Evolutionary conservation across 106 monocot species (phyloP).

Genomic region (Amphibolis antarctica): DNA sequence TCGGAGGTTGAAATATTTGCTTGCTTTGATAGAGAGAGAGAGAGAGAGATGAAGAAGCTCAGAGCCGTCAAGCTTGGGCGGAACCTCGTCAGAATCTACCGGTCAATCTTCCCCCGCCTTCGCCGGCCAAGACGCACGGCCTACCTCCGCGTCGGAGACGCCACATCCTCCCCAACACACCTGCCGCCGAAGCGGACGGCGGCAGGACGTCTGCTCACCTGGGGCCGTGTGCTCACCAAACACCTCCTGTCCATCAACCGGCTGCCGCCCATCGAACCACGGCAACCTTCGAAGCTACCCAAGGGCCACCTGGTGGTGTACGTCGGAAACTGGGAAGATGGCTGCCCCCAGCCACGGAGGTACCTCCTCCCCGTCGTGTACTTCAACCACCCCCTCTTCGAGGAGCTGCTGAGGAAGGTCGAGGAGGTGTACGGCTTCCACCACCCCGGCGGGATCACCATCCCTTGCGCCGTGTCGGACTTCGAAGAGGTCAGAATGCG

Average conservation of each 20-base stretch:
- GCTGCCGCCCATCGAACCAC: neutral
- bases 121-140: neutral
- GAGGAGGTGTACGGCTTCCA: conserved; percentile 49
- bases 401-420: conserved; percentile 48
- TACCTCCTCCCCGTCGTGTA: conserved; percentile 52
- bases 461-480: conserved; percentile 37
- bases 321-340: conserved; percentile 17
- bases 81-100: conserved; percentile 9
- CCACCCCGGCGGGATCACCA: conserved; percentile 61
- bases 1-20: no score
- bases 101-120: neutral
- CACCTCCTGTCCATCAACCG: neutral
- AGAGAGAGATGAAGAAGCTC: conserved; percentile 18
- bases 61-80: conserved; percentile 3
- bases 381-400: conserved; percentile 72
- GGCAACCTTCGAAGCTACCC: conserved; percentile 8
- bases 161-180: neutral
- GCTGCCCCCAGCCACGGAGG: conserved; percentile 10
- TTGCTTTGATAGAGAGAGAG: no score
- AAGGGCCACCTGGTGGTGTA: conserved; percentile 62
- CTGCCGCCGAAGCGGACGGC: neutral
- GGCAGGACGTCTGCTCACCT: neutral
- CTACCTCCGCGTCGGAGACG: neutral
- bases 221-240: conserved; percentile 4
- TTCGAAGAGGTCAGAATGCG: conserved; percentile 43